Evolutionary conservation across 2,329 filamentous ascomycete genomes (phyloP), one percentile per base, ranked within the genome.

Genomic region (Fusarium sp.): DNA sequence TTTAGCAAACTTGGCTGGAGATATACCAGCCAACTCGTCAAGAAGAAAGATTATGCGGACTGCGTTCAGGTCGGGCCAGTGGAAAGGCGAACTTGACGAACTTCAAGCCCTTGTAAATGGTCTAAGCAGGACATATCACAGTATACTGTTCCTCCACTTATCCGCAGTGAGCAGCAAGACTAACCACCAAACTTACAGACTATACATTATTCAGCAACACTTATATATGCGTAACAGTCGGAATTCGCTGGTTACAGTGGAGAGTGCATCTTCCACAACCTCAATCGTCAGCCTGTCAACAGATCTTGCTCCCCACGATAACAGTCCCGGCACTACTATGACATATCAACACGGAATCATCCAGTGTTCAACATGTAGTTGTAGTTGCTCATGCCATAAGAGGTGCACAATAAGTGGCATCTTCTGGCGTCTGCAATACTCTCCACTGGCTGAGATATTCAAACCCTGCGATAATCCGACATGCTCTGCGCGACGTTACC

Each of bases 381-480:
- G 60, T 4, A 15, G 13, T n/a, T 69, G 60, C 15, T 68, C 56
- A 29, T 62, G 60, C 2, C 65, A 65, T 11, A 61, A 31, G 7
- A 57, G 38, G 1, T 12, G 11, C 6, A 41, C 27, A 29, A 14
- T 31, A 11, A 49, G 14, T 6, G 68, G 68, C 36, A 50, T 29
- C 2, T 65, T 53, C 18, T 70, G 60, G 68, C 29, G 25, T 25
- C 15, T 69, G 5, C 55, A 69, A 25, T 65, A 65, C 50, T 44
- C 49, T 1, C 55, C 60, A 7, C 17, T 65, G 13, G 15, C 45
- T 3, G 53, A 60, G 15, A 31, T 62, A 2, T 45, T 62, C 9
- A 45, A 25, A 2, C 1, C 65, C 10, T 70, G 65, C 27, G 8
- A 58, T 8, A 49, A 45, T 7, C 3, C 31, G 7, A 7, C 5